Base-by-base conservation (phyloP, 2,329 filamentous ascomycete genomes). In the Talaromyces atroroseus region DNA sequence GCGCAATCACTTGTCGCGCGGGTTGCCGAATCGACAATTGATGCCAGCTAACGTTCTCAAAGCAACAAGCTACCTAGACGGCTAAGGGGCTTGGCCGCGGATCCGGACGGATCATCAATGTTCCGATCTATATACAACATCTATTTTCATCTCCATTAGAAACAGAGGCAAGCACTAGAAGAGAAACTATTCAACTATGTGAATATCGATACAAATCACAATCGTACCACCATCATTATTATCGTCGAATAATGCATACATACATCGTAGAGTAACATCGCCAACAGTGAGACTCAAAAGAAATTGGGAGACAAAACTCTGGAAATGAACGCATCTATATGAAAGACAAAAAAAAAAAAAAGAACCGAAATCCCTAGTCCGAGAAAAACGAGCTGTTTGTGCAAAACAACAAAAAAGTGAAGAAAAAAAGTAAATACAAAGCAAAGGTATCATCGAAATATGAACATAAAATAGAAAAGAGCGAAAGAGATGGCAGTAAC, bases 51-150 rank as follows among this genome's bases (percentile, higher is more conserved):
- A 36, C 52, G 51, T 36, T 46, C 20, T 23, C 26, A 40, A 47
- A 48, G 42, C 34, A 48, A 54, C 52, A 54, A 49, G 42, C 51
- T 54, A 54, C 46, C 29, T n/a, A 53, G 53, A 53, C 29, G 40
- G 56, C n/a, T 57, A 50, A 58, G 64, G 66, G 65, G 62, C 62
- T 62, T 49, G 24, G 26, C 23, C 49, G 24, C 12, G 20, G 29
- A 53, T 29, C 49, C 24, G 44, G 29, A 58, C 60, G 69, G 64
- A 62, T 63, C 36, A 69, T 66, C 50, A 40, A 66, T 70, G 56
- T 67, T 69, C 67, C 68, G 68, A 23, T n/a, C 12, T 18, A 14
- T 20, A 32, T 16, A 21, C 29, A 20, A 47, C 32, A 32, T 10
- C 5, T 32, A 5, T 7, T 32, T n/a, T 18, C n/a, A n/a, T 18